Evolutionary conservation across 106 monocot genomes (phyloP).

Genomic region (Platanthera guangdongensis): DNA sequence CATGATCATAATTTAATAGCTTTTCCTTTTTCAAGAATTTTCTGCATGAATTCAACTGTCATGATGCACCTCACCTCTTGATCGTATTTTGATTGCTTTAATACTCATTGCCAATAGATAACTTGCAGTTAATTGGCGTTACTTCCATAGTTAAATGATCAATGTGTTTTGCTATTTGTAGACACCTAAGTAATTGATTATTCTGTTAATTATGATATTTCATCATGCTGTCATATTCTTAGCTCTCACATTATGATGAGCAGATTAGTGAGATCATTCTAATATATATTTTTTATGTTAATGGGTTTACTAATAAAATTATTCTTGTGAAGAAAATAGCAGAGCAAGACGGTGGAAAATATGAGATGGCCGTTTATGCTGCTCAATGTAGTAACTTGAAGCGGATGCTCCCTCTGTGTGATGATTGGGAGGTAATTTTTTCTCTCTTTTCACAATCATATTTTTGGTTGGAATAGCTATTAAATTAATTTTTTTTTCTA

Average conservation of each 20-base stretch:
- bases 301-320: background rate
- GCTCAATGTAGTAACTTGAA: conserved; percentile 87
- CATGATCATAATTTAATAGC: background rate
- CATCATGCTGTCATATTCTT: background rate
- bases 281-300: background rate
- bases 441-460: background rate
- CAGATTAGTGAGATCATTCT: background rate
- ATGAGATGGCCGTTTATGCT: conserved; percentile 89
- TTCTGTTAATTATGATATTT: background rate
- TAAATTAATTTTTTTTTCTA: background rate
- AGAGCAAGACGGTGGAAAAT: conserved; percentile 82
- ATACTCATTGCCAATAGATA: background rate
- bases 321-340: conserved; percentile 72
- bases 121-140: background rate
- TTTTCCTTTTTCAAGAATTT: background rate
- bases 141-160: background rate
- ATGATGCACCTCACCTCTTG: background rate
- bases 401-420: conserved; percentile 74
- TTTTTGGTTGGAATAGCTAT: background rate
- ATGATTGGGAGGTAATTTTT: conserved; percentile 90
- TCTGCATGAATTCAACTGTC: background rate
- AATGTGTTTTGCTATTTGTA: background rate
- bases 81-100: background rate
- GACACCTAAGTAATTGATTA: background rate
- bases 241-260: background rate